Evolutionary conservation across 148 eudicot genomes (phyloP).

Genomic region (Gaultheria prostrata): DNA sequence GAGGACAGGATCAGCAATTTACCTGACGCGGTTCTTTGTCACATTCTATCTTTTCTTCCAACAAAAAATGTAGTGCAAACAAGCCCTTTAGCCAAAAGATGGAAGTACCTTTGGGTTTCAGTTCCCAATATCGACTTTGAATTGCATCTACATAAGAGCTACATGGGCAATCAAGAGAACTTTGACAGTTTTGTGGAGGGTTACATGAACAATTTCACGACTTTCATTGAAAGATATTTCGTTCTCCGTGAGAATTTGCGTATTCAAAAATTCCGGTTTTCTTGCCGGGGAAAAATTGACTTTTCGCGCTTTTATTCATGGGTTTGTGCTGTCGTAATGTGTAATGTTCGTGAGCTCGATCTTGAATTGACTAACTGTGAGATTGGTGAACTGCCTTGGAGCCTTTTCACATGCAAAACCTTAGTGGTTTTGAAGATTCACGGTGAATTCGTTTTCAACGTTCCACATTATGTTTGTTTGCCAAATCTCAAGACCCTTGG

Average conservation of each 20-base stretch:
- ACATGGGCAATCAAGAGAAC: neutral
- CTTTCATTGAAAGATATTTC: neutral
- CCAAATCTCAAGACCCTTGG: neutral
- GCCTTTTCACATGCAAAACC: neutral
- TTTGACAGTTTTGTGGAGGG: neutral
- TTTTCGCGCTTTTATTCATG: neutral
- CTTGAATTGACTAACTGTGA: neutral
- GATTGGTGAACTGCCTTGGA: neutral
- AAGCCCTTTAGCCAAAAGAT: neutral
- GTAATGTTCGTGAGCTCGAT: neutral
- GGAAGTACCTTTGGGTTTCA: neutral
- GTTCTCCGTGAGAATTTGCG: neutral
- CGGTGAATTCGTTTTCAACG: neutral
- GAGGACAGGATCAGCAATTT: conserved; percentile 7
- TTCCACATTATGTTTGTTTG: neutral
- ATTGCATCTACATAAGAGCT: neutral
- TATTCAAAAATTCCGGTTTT: neutral
- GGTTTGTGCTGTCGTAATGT: neutral
- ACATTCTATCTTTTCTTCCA: conserved; percentile 8
- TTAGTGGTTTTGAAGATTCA: neutral
- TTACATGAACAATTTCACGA: neutral
- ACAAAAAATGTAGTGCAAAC: neutral
- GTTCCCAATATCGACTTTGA: no score
- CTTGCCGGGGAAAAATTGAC: neutral
- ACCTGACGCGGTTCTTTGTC: neutral